Conservation (phyloP, 208 protist genomes). For the Leishmania guyanensis region DNA sequence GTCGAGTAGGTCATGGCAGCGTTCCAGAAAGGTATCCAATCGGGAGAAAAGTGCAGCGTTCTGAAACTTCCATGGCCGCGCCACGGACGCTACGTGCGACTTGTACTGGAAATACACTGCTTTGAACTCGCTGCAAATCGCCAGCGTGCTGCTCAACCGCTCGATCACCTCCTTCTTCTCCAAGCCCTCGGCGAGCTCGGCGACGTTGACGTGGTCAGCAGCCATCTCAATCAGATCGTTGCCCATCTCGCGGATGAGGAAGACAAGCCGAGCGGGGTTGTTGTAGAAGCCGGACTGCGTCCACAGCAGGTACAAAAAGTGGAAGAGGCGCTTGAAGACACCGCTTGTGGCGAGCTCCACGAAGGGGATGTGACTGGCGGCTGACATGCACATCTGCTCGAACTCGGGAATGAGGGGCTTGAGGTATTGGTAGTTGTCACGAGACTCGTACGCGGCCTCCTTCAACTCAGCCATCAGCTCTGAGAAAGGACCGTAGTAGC, state of each 20-base stretch:
- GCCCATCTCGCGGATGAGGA: conserved; percentile 95
- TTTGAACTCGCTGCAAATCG: conserved; percentile 94
- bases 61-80: conserved; percentile 94
- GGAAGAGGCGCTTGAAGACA: conserved; percentile 91
- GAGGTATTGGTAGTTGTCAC: conserved; percentile 93
- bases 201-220: conserved; percentile 86
- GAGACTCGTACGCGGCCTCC: conserved; percentile 81
- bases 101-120: conserved; percentile 95
- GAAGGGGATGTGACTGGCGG: conserved; percentile 67
- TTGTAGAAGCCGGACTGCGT: conserved; percentile 94
- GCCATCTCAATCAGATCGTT: conserved; percentile 96
- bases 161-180: conserved; percentile 95
- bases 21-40: conserved; percentile 96
- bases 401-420: conserved; percentile 89
- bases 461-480: conserved; percentile 91
- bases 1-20: conserved; percentile 96
- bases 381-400: conserved; percentile 72
- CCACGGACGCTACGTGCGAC: conserved; percentile 69
- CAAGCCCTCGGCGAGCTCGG: conserved; percentile 91
- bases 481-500: conserved; percentile 88
- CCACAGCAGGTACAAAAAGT: conserved; percentile 95
- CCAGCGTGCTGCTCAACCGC: conserved; percentile 81
- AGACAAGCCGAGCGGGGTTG: conserved; percentile 89
- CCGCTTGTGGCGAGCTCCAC: conserved; percentile 76
- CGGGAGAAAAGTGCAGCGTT: conserved; percentile 95